A percentile compares a stretch with the other conserved stretches of the same genome.
phyloP scores from a whole-genome alignment of 345 rosid genomes.

The Brassica nigra region DNA sequence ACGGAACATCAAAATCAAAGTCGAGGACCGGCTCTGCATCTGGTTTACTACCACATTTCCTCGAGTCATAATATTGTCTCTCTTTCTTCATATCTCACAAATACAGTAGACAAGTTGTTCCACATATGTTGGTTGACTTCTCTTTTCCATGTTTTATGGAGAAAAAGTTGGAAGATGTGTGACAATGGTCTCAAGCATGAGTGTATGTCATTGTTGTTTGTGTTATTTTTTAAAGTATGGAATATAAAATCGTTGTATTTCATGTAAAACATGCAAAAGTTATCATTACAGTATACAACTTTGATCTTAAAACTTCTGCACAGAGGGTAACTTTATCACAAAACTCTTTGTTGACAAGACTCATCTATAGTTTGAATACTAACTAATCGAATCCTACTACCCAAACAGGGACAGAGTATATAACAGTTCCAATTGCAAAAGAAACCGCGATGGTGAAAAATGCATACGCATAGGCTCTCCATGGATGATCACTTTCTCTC shows the following conservation, averaged over 20 bases:
- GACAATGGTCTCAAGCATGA: too few species aligned
- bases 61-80: too few species aligned
- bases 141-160: too few species aligned
- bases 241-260: conserved; percentile 31
- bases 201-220: too few species aligned
- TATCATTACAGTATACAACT: conserved; percentile 27
- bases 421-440: conserved; percentile 54
- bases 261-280: conserved; percentile 15
- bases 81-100: too few species aligned
- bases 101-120: too few species aligned
- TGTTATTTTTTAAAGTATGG: conserved; percentile 18
- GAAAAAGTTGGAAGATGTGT: too few species aligned
- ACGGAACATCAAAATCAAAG: too few species aligned
- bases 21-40: too few species aligned
- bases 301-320: conserved; percentile 22
- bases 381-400: conserved; percentile 30
- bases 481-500: conserved; percentile 63
- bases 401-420: conserved; percentile 71
- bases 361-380: conserved; percentile 11
- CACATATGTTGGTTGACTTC: too few species aligned
- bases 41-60: too few species aligned
- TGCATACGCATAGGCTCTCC: conserved; percentile 83
- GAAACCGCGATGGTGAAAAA: conserved; percentile 50
- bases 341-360: conserved; percentile 8
- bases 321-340: background rate